Evolutionary conservation across 495 filamentous ascomycete genomes (phyloP).

Genomic region (Trichoderma parareesei): DNA sequence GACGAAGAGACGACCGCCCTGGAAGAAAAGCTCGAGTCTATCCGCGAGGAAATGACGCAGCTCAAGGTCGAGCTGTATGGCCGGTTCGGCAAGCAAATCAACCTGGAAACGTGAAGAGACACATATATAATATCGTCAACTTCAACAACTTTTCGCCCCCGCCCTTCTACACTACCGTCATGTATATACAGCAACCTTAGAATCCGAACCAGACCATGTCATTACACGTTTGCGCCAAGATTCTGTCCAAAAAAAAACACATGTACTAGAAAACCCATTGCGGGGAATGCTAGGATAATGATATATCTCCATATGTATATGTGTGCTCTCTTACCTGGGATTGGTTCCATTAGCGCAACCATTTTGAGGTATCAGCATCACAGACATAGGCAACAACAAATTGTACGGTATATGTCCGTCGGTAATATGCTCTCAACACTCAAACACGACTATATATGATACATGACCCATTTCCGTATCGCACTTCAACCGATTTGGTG

Average conservation of each 20-base stretch:
- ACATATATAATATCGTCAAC: neutral
- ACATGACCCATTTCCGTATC: neutral
- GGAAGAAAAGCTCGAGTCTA: slow-evolving; percentile 62
- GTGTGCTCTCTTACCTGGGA: too few species aligned
- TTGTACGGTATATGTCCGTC: neutral
- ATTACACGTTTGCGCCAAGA: too few species aligned
- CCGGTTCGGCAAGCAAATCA: slow-evolving; percentile 90
- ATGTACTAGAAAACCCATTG: too few species aligned
- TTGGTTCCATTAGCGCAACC: too few species aligned
- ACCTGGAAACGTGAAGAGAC: slow-evolving; percentile 70
- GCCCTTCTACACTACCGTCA: neutral
- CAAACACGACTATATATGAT: neutral
- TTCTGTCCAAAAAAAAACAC: too few species aligned
- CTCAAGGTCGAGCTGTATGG: slow-evolving; percentile 90
- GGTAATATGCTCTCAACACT: neutral
- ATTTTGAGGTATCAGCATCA: neutral
- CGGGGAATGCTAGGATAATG: too few species aligned
- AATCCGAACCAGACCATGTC: too few species aligned
- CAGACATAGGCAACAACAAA: neutral
- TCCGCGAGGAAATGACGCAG: slow-evolving; percentile 77
- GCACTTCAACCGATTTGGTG: neutral
- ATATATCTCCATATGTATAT: too few species aligned
- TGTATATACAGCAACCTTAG: too few species aligned
- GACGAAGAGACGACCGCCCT: slow-evolving; percentile 66
- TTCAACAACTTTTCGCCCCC: neutral